These are phyloP conservation scores for Apiospora aurea DNA, from an alignment of 2,329 filamentous ascomycete genomes.

Conservation along the genomic window DNA sequence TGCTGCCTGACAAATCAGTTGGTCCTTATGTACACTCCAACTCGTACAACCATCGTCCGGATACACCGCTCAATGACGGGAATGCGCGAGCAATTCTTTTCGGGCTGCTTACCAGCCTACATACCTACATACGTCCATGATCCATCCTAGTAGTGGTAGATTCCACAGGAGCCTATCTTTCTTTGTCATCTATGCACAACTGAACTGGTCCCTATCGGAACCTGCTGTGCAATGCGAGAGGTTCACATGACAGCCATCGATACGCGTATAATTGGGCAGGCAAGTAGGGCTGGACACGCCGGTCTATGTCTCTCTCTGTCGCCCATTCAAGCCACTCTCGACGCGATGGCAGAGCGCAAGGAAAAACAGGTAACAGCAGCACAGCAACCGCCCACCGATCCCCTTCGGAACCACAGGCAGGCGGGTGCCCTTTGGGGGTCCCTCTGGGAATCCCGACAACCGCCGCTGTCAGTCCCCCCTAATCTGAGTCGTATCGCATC, in stretches of 20 bases:
- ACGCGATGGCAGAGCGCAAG: not conserved
- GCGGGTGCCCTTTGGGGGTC: not conserved
- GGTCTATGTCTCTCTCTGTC: not conserved
- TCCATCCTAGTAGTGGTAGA: not conserved
- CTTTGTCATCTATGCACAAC: conserved; percentile 19
- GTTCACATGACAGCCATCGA: conserved; percentile 16
- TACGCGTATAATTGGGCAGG: conserved; percentile 6
- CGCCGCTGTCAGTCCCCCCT: not conserved
- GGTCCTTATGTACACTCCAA: not conserved
- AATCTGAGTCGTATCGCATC: conserved; percentile 2
- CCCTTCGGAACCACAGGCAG: not conserved
- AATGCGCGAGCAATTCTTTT: not conserved
- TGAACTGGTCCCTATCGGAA: not conserved
- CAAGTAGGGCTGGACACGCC: not conserved
- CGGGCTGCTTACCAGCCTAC: not conserved
- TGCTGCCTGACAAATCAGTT: not conserved
- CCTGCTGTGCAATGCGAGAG: not conserved
- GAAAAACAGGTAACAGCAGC: not conserved
- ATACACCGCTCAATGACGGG: not conserved
- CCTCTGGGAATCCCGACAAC: conserved; percentile 6
- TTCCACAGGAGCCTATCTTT: not conserved
- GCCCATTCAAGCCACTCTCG: not conserved
- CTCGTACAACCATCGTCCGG: not conserved
- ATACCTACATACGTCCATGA: not conserved
- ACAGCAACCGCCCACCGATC: not conserved